Conservation (phyloP, 2,329 filamentous ascomycete genomes). For the Cercospora citrullina region DNA sequence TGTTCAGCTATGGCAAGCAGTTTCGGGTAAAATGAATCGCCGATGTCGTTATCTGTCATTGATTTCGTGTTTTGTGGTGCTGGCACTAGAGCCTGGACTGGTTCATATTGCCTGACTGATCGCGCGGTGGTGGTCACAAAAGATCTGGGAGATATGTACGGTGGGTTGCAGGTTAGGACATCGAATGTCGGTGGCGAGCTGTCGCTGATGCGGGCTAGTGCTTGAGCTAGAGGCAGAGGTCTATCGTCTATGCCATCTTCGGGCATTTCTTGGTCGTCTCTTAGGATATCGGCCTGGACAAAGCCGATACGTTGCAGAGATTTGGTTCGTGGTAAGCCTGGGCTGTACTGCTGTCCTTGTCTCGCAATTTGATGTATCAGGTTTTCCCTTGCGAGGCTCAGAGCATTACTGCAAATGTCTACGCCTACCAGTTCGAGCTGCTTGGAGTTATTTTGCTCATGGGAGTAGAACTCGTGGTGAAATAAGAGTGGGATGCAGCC, state of each 20-base stretch:
- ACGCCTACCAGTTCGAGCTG: slow-evolving; percentile 63
- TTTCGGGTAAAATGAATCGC: slow-evolving; percentile 67
- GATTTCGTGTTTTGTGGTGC: slow-evolving; percentile 37
- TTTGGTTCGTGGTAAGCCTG: slow-evolving; percentile 7
- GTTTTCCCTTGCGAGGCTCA: slow-evolving; percentile 68
- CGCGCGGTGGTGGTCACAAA: slow-evolving; percentile 65
- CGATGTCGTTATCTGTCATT: slow-evolving; percentile 22
- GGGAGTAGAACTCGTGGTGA: slow-evolving; percentile 57
- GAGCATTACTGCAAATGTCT: slow-evolving; percentile 68
- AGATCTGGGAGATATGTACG: slow-evolving; percentile 72
- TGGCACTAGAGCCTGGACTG: slow-evolving; percentile 73
- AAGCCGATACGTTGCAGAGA: slow-evolving; percentile 36
- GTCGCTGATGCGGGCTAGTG: slow-evolving; percentile 16
- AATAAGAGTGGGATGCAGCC: slow-evolving; percentile 85
- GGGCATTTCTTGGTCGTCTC: neutral
- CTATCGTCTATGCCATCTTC: neutral
- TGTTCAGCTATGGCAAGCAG: slow-evolving; percentile 58
- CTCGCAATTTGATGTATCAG: slow-evolving; percentile 31
- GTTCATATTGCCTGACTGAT: slow-evolving; percentile 81
- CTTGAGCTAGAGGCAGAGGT: slow-evolving; percentile 18
- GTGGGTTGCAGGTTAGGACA: slow-evolving; percentile 83
- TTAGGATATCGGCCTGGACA: slow-evolving; percentile 39
- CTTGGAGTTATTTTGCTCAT: slow-evolving; percentile 21
- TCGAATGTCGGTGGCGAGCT: slow-evolving; percentile 41
- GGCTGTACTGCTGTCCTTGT: slow-evolving; percentile 46